Percentiles rank a stretch among this genome's conserved stretches.
These are phyloP conservation scores for Lentinula detonsa DNA, from an alignment of 768 basidiomycete genomes.

Conservation along the genomic window DNA sequence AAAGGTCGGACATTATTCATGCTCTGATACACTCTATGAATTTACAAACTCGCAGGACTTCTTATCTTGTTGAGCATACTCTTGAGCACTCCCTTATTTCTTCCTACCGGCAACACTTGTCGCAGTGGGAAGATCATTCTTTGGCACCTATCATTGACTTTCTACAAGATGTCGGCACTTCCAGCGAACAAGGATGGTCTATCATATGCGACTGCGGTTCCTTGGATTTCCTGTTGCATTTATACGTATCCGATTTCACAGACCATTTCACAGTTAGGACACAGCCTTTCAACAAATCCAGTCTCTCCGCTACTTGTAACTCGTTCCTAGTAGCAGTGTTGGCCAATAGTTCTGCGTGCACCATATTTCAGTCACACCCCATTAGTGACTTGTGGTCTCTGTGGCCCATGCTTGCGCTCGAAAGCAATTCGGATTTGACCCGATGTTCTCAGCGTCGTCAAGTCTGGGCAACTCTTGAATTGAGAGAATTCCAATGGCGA, in stretches of 20 bases:
- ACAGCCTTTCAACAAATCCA: not conserved
- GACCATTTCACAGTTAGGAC: not conserved
- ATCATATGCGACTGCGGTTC: not conserved
- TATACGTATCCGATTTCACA: slow-evolving; percentile 2
- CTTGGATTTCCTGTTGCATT: not conserved
- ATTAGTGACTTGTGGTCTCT: not conserved
- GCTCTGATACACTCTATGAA: too few species aligned
- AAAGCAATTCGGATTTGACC: too few species aligned
- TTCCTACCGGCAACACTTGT: not conserved
- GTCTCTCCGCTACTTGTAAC: not conserved
- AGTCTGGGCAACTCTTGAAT: not conserved
- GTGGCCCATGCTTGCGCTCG: not conserved
- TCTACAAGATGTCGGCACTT: not conserved
- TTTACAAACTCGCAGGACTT: not conserved
- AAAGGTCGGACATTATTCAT: not conserved
- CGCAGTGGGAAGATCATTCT: not conserved
- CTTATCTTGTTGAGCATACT: not conserved
- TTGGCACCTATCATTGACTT: slow-evolving; percentile 1
- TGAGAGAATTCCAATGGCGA: not conserved
- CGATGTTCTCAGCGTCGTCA: not conserved
- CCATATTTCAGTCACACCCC: not conserved
- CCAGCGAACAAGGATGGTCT: not conserved
- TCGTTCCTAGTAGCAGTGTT: not conserved
- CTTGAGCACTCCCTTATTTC: not conserved
- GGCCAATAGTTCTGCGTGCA: not conserved